Conservation (phyloP, 768 basidiomycete genomes). For the Tulasnella sp. region DNA sequence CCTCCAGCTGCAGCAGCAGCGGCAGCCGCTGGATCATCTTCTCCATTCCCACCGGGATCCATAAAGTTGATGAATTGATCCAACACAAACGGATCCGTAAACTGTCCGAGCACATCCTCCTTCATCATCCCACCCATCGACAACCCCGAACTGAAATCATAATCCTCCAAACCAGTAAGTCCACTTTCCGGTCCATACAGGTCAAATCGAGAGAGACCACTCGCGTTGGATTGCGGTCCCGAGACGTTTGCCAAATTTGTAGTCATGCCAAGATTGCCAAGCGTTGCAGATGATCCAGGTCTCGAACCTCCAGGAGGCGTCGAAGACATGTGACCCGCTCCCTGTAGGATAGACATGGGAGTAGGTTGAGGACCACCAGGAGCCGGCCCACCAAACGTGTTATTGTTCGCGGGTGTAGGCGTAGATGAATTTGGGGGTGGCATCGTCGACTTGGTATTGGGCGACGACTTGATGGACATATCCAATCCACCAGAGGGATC, state of each 20-base stretch:
- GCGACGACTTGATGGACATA: constrained; percentile 3
- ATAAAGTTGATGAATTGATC: too few species aligned
- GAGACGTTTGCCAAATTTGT: background rate
- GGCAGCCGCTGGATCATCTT: too few species aligned
- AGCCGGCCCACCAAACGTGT: background rate
- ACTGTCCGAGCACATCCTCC: constrained; percentile 5
- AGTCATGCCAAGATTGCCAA: background rate
- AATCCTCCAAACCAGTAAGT: background rate
- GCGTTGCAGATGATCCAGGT: constrained; percentile 2
- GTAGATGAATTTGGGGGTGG: constrained; percentile 1
- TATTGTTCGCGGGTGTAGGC: background rate
- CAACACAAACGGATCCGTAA: too few species aligned
- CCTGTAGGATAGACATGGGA: background rate
- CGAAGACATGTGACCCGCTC: constrained; percentile 1
- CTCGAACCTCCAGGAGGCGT: constrained; percentile 1
- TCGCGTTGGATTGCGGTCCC: background rate
- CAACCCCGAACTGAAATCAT: background rate
- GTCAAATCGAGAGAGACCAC: background rate
- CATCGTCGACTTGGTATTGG: background rate
- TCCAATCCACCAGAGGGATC: background rate
- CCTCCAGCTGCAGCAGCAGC: too few species aligned
- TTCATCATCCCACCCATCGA: background rate
- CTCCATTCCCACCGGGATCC: too few species aligned
- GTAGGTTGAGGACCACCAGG: background rate
- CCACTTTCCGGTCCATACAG: background rate